phyloP scores from a whole-genome alignment of 1,284 basidiomycete genomes.

The Papiliotrema laurentii region DNA sequence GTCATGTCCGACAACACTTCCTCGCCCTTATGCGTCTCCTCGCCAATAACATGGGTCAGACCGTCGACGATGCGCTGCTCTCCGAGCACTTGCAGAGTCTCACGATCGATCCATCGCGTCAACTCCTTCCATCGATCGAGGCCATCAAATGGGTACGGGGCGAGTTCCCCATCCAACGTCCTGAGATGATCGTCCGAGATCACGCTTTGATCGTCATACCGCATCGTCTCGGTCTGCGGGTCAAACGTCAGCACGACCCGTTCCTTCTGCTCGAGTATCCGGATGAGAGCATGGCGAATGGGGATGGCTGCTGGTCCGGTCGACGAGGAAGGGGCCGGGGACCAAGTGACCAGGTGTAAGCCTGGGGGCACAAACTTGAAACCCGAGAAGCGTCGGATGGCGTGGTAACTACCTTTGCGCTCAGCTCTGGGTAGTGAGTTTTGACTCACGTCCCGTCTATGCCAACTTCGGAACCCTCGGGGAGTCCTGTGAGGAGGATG shows the following conservation, averaged over 20 bases:
- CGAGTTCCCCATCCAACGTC: slow-evolving; percentile 44
- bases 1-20: background rate
- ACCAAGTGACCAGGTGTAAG: slow-evolving; percentile 41
- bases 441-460: slow-evolving; percentile 43
- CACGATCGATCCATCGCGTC: slow-evolving; percentile 23
- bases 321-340: slow-evolving; percentile 11
- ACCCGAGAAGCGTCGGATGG: slow-evolving; percentile 33
- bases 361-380: slow-evolving; percentile 47
- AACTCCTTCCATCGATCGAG: slow-evolving; percentile 39
- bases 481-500: slow-evolving; percentile 37
- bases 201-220: slow-evolving; percentile 8
- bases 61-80: slow-evolving; percentile 33
- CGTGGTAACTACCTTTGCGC: slow-evolving; percentile 27
- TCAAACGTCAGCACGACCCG: slow-evolving; percentile 32
- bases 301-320: slow-evolving; percentile 22
- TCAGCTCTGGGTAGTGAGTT: background rate
- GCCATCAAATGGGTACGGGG: slow-evolving; percentile 45
- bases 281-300: slow-evolving; percentile 28
- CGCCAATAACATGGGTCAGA: slow-evolving; percentile 28
- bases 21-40: slow-evolving; percentile 11
- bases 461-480: slow-evolving; percentile 39
- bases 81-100: slow-evolving; percentile 38
- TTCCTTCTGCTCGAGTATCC: slow-evolving; percentile 22
- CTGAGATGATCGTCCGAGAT: slow-evolving; percentile 44
- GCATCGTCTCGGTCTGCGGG: slow-evolving; percentile 17